Conservation (phyloP, 768 basidiomycete species). For the Mrakia frigida region DNA sequence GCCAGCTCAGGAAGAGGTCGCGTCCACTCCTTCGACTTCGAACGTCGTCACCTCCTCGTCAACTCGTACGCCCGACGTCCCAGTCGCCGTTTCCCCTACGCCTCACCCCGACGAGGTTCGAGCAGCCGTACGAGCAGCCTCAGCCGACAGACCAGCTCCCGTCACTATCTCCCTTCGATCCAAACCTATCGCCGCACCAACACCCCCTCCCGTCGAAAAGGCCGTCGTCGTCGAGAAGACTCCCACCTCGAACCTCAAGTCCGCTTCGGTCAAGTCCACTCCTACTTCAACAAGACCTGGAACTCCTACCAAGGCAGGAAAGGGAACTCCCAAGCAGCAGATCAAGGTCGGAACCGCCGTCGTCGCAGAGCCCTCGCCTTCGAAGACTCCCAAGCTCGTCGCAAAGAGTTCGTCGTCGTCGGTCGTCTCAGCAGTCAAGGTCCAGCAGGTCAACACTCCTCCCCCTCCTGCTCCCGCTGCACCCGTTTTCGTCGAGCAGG, state of each 20-base stretch:
- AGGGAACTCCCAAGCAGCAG: not conserved
- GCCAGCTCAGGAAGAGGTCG: not conserved
- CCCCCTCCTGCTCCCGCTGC: not conserved
- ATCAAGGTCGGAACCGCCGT: not conserved
- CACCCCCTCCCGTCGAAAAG: not conserved
- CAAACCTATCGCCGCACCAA: not conserved
- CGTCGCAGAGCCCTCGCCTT: not conserved
- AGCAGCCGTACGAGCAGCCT: conserved; percentile 10
- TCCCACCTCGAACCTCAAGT: conserved; percentile 37
- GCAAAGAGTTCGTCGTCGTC: not conserved
- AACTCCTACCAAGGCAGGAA: not conserved
- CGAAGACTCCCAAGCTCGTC: not conserved
- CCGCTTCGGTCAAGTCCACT: conserved; percentile 41
- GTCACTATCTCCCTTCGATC: conserved; percentile 14
- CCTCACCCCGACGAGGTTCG: conserved; percentile 34
- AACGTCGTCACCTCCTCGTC: not conserved
- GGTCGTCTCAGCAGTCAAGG: not conserved
- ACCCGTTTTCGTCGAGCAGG: conserved; percentile 27
- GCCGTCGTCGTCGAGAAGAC: conserved; percentile 1
- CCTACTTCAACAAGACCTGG: not conserved
- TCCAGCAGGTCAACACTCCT: not conserved
- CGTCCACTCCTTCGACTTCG: not conserved
- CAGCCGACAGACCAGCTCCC: conserved; percentile 7
- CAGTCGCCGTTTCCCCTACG: conserved; percentile 15
- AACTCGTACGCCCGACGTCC: not conserved